A percentile compares a stretch with the other conserved stretches of the same genome.
Conservation (phyloP, 768 basidiomycete species). For the Tylopilus sp. region DNA sequence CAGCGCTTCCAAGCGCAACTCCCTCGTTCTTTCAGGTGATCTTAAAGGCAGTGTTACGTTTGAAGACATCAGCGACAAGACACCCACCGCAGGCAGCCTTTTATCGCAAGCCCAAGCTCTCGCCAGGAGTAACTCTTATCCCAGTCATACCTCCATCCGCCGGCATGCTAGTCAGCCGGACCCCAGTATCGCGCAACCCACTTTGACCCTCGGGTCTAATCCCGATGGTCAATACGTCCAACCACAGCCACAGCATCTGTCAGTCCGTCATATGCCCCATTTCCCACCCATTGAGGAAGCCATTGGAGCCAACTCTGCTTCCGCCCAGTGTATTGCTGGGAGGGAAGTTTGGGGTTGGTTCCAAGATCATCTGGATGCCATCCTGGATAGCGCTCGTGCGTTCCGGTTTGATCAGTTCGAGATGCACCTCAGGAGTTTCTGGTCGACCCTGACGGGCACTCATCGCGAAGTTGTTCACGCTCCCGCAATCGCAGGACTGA, state of each 20-base stretch:
- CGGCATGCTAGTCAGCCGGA: constrained; percentile 62
- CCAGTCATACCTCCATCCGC: constrained; percentile 72
- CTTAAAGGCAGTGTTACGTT: constrained; percentile 53
- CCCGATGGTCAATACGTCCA: constrained; percentile 44
- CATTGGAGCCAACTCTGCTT: constrained; percentile 67
- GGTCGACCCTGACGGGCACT: constrained; percentile 67
- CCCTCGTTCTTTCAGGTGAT: constrained; percentile 62
- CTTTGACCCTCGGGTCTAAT: constrained; percentile 50
- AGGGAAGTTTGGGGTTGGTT: constrained; percentile 92
- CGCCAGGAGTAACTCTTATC: constrained; percentile 56
- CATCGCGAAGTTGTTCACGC: constrained; percentile 89
- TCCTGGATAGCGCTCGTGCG: constrained; percentile 71
- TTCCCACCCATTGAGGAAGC: constrained; percentile 89
- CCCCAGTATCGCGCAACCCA: constrained; percentile 48
- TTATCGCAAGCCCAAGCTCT: constrained; percentile 72
- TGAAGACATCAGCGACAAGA: constrained; percentile 78
- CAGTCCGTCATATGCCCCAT: constrained; percentile 72
- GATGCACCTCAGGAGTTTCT: constrained; percentile 81
- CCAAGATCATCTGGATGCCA: constrained; percentile 82
- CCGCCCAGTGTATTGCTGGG: constrained; percentile 73
- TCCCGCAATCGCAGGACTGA: constrained; percentile 81
- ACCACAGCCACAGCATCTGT: constrained; percentile 49
- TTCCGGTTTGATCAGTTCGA: constrained; percentile 91
- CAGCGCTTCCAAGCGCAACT: constrained; percentile 74
- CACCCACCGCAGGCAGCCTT: constrained; percentile 75